phyloP scores from a whole-genome alignment of 805 yeast species.

The Wickerhamiella allomyrinae region DNA sequence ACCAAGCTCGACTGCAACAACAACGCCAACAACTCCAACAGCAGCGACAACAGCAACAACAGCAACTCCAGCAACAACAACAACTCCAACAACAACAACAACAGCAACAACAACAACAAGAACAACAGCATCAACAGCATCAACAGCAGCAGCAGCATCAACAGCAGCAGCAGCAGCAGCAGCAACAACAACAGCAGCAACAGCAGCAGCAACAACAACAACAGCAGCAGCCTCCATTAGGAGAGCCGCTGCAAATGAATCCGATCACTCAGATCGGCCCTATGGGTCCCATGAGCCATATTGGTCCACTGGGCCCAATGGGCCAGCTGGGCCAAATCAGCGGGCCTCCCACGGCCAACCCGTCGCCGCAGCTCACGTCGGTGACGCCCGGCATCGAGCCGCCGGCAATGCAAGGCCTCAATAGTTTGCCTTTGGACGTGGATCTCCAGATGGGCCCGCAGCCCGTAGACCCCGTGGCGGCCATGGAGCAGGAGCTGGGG shows the following conservation, averaged over 20 bases:
- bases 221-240: too few species aligned
- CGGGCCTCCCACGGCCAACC: background rate
- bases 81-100: background rate
- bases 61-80: background rate
- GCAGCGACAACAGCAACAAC: background rate
- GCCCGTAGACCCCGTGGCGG: background rate
- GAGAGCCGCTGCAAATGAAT: background rate
- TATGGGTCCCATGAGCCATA: background rate
- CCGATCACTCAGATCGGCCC: background rate
- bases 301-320: background rate
- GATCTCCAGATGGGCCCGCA: too few species aligned
- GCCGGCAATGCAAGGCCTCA: background rate
- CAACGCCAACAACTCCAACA: constrained; percentile 1
- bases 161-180: background rate
- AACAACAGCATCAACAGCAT: background rate
- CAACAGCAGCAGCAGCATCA: constrained; percentile 1
- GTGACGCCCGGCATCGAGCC: background rate
- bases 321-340: background rate
- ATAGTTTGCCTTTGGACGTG: background rate
- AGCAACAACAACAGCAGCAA: background rate
- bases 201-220: background rate
- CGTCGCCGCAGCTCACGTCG: background rate
- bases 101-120: constrained; percentile 1
- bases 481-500: background rate
- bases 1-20: constrained; percentile 1